Conservation (phyloP, 768 basidiomycete genomes). For the Pleurotus giganteus region DNA sequence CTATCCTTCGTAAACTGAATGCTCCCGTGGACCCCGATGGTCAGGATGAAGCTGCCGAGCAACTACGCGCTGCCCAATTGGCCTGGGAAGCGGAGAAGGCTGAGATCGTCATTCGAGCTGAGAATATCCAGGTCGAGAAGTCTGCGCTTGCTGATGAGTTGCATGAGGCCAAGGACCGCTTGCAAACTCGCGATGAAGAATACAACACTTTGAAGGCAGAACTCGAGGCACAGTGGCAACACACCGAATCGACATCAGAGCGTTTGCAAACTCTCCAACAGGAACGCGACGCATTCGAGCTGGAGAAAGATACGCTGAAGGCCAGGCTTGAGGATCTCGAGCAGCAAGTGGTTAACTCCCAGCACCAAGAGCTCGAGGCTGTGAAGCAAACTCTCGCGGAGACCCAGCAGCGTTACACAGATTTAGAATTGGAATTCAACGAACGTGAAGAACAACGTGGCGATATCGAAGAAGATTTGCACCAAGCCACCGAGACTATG, state of each 20-base stretch:
- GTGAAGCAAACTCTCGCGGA: constrained; percentile 52
- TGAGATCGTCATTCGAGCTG: constrained; percentile 40
- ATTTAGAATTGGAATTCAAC: constrained; percentile 55
- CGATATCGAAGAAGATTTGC: constrained; percentile 55
- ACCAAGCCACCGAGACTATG: constrained; percentile 49
- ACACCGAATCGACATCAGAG: constrained; percentile 57
- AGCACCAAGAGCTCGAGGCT: constrained; percentile 57
- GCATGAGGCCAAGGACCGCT: constrained; percentile 35
- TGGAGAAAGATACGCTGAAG: constrained; percentile 38
- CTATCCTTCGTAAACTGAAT: constrained; percentile 37
- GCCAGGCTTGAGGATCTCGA: constrained; percentile 32
- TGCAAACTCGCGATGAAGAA: constrained; percentile 43
- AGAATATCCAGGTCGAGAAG: constrained; percentile 44
- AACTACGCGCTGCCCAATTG: constrained; percentile 37
- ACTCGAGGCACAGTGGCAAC: constrained; percentile 69
- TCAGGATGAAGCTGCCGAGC: constrained; percentile 33
- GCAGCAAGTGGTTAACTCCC: constrained; percentile 41
- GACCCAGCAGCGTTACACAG: constrained; percentile 37
- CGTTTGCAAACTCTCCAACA: constrained; percentile 37
- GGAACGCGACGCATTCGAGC: constrained; percentile 32
- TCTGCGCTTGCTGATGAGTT: constrained; percentile 40
- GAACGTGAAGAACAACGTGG: constrained; percentile 53
- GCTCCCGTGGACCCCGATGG: constrained; percentile 34
- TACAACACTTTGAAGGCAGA: constrained; percentile 53
- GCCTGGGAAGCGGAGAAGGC: constrained; percentile 52